Evolutionary conservation across 1,284 basidiomycete species (phyloP).

Genomic region (Ceratobasidium sp.): DNA sequence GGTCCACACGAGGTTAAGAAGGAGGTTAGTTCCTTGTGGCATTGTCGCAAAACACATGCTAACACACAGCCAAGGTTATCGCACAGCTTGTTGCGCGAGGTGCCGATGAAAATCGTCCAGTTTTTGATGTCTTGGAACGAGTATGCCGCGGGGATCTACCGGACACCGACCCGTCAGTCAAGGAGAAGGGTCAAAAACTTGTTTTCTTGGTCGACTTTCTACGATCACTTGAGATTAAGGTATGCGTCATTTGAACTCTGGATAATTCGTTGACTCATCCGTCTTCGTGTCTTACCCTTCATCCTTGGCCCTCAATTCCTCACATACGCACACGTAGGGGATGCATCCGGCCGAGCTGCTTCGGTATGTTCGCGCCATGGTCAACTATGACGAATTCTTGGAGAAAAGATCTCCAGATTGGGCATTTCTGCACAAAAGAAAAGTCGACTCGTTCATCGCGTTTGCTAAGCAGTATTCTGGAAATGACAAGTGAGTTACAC

Average conservation of each 20-base stretch:
- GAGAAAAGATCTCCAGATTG: slow-evolving; percentile 73
- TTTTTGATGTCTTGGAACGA: slow-evolving; percentile 71
- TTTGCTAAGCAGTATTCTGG: slow-evolving; percentile 57
- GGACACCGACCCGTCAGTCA: slow-evolving; percentile 75
- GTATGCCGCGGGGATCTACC: slow-evolving; percentile 70
- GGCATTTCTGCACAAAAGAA: neutral
- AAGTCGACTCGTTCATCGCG: neutral
- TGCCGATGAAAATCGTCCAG: slow-evolving; percentile 64
- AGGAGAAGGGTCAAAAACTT: slow-evolving; percentile 62
- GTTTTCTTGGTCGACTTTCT: neutral
- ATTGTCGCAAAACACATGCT: too few species aligned
- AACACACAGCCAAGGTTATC: slow-evolving; percentile 53
- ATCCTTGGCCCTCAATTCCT: too few species aligned
- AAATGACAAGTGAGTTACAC: neutral
- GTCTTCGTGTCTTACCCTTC: too few species aligned
- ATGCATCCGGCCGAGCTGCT: slow-evolving; percentile 75
- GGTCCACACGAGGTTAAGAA: slow-evolving; percentile 58
- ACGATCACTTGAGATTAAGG: neutral
- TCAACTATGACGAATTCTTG: slow-evolving; percentile 77
- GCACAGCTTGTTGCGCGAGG: slow-evolving; percentile 70
- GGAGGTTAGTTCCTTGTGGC: too few species aligned
- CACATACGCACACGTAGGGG: slow-evolving; percentile 59
- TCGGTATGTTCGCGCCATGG: slow-evolving; percentile 67
- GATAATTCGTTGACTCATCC: too few species aligned
- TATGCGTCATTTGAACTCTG: neutral